These are phyloP conservation scores for Tetrapisispora arboricola DNA, from an alignment of 805 yeast genomes.

Conservation along the genomic window DNA sequence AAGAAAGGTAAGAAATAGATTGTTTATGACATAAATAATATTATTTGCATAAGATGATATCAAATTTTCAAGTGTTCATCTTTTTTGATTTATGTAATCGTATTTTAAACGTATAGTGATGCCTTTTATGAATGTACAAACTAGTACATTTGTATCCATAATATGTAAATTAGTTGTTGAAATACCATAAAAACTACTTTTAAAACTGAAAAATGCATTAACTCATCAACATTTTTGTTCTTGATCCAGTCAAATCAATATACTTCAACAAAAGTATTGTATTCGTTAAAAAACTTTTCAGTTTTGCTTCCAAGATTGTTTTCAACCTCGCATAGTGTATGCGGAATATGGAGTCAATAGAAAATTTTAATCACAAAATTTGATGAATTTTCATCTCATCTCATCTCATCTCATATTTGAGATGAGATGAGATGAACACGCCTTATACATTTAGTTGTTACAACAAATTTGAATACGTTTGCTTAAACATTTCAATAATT, in stretches of 20 bases:
- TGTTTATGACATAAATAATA: neutral
- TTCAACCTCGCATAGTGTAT: too few relatives aligned
- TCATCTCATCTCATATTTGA: conserved; percentile 9
- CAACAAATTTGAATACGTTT: too few relatives aligned
- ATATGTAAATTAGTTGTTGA: neutral
- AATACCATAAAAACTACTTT: neutral
- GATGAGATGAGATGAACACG: conserved; percentile 15
- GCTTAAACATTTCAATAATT: neutral
- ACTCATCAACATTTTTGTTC: too few relatives aligned
- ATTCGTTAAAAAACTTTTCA: too few relatives aligned
- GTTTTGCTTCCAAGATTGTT: too few relatives aligned
- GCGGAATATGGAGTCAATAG: too few relatives aligned
- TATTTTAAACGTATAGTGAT: neutral
- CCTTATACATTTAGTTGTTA: too few relatives aligned
- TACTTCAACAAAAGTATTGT: too few relatives aligned
- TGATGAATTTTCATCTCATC: conserved; percentile 20
- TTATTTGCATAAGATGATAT: neutral
- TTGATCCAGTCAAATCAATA: too few relatives aligned
- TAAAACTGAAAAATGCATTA: too few relatives aligned
- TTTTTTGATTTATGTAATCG: neutral
- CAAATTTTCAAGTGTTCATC: neutral
- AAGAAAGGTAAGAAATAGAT: conserved; percentile 17
- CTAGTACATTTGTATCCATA: neutral
- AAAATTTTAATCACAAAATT: neutral
- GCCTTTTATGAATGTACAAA: conserved; percentile 2